phyloP scores from a whole-genome alignment of 768 basidiomycete species.

The Exidia glandulosa region DNA sequence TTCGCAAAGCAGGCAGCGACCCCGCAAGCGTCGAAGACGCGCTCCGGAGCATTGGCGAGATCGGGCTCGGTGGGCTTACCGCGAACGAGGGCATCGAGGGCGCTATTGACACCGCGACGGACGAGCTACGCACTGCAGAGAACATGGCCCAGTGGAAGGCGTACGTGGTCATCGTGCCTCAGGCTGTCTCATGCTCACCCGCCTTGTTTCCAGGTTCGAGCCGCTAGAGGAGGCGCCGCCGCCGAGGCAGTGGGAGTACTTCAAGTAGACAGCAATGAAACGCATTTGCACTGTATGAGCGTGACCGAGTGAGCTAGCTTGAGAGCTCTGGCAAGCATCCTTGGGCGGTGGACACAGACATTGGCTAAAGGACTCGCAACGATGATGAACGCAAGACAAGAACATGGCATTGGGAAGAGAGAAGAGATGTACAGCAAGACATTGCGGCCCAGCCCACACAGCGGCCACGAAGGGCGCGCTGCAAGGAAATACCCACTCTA shows the following conservation, averaged over 20 bases:
- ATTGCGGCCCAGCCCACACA: slow-evolving; percentile 72
- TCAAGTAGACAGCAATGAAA: slow-evolving; percentile 33
- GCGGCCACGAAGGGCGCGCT: slow-evolving; percentile 53
- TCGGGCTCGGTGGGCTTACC: neutral
- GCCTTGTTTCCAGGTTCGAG: slow-evolving; percentile 58
- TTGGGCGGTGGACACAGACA: no score
- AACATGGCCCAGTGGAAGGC: slow-evolving; percentile 95
- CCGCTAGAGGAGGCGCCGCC: slow-evolving; percentile 71
- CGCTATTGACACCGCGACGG: slow-evolving; percentile 67
- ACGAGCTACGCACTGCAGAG: slow-evolving; percentile 63
- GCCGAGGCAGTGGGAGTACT: slow-evolving; percentile 81
- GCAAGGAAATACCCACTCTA: slow-evolving; percentile 21
- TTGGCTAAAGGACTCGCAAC: no score
- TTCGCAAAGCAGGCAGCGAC: slow-evolving; percentile 59
- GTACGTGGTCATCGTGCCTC: slow-evolving; percentile 42
- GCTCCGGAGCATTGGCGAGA: slow-evolving; percentile 21
- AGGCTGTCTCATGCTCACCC: slow-evolving; percentile 5
- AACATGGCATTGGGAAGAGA: neutral
- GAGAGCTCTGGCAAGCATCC: neutral
- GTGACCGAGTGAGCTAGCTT: no score
- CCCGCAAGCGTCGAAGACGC: slow-evolving; percentile 57
- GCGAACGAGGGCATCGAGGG: slow-evolving; percentile 77
- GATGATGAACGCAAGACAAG: neutral
- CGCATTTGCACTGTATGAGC: no score
- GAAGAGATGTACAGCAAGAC: slow-evolving; percentile 70